Conservation (phyloP, 2,329 filamentous ascomycete species). For the Pseudogymnoascus sp. region DNA sequence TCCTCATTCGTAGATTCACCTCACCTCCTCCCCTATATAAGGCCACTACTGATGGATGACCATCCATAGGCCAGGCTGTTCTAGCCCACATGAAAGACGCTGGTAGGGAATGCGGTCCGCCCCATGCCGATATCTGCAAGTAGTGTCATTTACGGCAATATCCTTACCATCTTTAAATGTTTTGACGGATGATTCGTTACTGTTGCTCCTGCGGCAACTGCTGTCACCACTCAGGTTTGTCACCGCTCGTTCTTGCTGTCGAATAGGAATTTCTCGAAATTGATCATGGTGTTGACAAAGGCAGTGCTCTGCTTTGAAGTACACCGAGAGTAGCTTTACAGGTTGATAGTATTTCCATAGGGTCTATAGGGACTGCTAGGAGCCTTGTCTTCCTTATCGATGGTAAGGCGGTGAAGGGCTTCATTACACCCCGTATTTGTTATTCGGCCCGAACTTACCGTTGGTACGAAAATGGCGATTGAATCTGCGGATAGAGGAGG, state of each 20-base stretch:
- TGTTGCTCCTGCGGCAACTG: not conserved
- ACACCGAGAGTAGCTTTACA: no score
- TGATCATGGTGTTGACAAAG: no score
- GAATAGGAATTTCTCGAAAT: no score
- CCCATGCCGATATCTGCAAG: not conserved
- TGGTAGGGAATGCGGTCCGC: not conserved
- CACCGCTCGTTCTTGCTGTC: not conserved
- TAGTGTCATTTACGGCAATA: not conserved
- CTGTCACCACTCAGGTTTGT: not conserved
- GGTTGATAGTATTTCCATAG: no score
- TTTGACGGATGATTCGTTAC: not conserved
- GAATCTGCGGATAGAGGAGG: no score
- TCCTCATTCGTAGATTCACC: not conserved
- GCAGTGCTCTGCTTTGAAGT: no score
- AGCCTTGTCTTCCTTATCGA: no score
- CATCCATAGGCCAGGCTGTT: not conserved
- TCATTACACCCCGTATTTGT: no score
- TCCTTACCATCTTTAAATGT: not conserved
- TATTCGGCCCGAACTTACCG: no score
- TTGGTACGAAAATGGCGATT: no score
- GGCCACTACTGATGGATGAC: not conserved
- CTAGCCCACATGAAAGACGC: not conserved
- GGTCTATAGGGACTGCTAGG: no score
- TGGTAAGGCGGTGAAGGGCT: no score
- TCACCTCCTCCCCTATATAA: not conserved